Base-by-base conservation (phyloP, 2,329 filamentous ascomycete genomes). In the Talaromyces marneffei region DNA sequence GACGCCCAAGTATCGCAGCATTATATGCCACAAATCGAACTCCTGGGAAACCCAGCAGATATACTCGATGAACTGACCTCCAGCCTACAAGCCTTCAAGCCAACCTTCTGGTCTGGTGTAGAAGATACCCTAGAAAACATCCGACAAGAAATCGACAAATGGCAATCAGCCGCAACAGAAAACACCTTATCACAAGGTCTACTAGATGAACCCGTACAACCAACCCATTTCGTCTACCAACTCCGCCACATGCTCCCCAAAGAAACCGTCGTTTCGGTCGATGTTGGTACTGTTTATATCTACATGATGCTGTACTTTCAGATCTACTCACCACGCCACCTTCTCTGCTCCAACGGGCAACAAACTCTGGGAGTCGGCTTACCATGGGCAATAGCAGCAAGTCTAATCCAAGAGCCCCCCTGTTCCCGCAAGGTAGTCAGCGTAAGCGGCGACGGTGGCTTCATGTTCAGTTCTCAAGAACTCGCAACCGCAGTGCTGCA, bases 241-340 rank as follows among this genome's bases (percentile, higher is more conserved):
- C 48, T 62, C 6, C 60, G 60, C 27, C 29, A 54, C 4, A 29
- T 55, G 7, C 50, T 62, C 1, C 56, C 56, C 23, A 46, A 48
- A 25, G 60, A 62, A 12, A 62, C 56, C 12, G 56, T 62, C 14
- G 60, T 62, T 18, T 40, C 56, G 3, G 60, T 62, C 20, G 60
- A 62, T 23, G 60, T 62, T 3, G 60, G 60, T 39, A 62, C 60
- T 7, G 60, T 59, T 1, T 62, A 62, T 4, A 62, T 62, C 20
- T 62, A 62, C 48, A 62, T 62, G 60, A 62, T 62, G 60, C 46
- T 55, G 20, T 62, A 62, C n/a, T 62, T 62, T 56, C 56, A 58
- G 23, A 55, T 48, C 0, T 62, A 62, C 42, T 58, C 50, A 18
- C 60, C 60, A 1, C 60, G 57, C n/a, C 60, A 62, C 25, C 40